Evolutionary conservation across 2,329 filamentous ascomycete species (phyloP), one percentile per base, ranked within the genome.

Genomic region (Mollisiaceae sp.): DNA sequence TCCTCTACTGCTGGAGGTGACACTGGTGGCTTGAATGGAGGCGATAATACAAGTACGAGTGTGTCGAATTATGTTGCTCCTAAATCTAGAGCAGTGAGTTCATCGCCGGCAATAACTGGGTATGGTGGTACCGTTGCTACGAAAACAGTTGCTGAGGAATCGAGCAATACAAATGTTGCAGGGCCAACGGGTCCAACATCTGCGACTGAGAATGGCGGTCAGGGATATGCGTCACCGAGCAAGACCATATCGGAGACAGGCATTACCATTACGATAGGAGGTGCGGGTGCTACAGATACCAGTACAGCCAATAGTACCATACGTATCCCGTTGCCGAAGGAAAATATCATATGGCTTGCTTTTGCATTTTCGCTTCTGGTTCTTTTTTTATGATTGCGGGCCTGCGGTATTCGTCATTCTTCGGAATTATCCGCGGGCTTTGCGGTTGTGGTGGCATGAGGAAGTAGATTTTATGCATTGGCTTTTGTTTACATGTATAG

Each of bases 311-410:
- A 39, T 22, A 45, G 41, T 55, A 50, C 41, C 20, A 8, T 45
- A 8, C 38, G 61, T 27, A 47, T 45, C 2, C 54, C 54, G 24
- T 27, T 63, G 5, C 52, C 60, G 27, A 47, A 60, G 27, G 32
- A 36, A 8, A 39, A 60, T 27, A 36, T 66, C 8, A 45, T 66
- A 20, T 27, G 55, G 43, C 32, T 66, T 24, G 60, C 57, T 27
- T 45, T 63, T 45, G 61, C 61, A n/a, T 60, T 66, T 63, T 41
- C 67, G 20, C 24, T 64, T 56, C 20, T 68, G 59, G 32, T 66
- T 58, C 52, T 66, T 66, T 68, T 68, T 68, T 68, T 68, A 68
- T 68, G 38, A 65, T 60, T 62, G 22, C 27, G 5, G 35, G 45
- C 63, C 63, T 67, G 55, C 52, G 63, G 52, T 35, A 55, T 45